Conservation (phyloP, 495 filamentous ascomycete genomes). For the Melanomma pulvis-pyrius region DNA sequence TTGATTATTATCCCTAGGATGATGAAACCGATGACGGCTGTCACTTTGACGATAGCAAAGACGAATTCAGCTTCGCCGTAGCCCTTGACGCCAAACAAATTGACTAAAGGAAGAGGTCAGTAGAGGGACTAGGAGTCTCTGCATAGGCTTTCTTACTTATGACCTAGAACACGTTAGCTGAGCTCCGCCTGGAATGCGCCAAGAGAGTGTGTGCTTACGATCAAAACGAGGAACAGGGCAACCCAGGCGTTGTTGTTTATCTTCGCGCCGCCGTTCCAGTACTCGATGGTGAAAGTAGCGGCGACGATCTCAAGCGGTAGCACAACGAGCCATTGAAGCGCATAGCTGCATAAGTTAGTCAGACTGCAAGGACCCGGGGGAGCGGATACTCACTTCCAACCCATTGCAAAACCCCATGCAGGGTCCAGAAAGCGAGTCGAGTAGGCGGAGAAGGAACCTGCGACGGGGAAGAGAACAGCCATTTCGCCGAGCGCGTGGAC, state of each 20-base stretch:
- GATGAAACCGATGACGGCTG: conserved; percentile 65
- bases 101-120: conserved; percentile 33
- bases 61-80: conserved; percentile 51
- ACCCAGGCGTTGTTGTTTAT: conserved; percentile 80
- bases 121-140: background rate
- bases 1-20: conserved; percentile 45
- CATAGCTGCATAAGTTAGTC: conserved; percentile 59
- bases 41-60: conserved; percentile 63
- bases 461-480: conserved; percentile 86
- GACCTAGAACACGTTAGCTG: background rate
- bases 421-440: conserved; percentile 92
- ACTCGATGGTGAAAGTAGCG: conserved; percentile 84
- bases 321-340: conserved; percentile 87
- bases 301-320: conserved; percentile 90
- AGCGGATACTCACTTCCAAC: conserved; percentile 72
- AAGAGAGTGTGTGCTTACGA: conserved; percentile 22
- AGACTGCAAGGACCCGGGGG: conserved; percentile 7
- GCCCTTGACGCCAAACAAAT: conserved; percentile 48
- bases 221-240: conserved; percentile 50
- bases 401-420: conserved; percentile 97
- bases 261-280: conserved; percentile 63
- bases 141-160: background rate
- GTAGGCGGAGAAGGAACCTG: conserved; percentile 90
- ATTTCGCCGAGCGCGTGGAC: conserved; percentile 91
- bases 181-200: background rate